phyloP scores from a whole-genome alignment of 129 eudicot species.

The Artemisia annua region DNA sequence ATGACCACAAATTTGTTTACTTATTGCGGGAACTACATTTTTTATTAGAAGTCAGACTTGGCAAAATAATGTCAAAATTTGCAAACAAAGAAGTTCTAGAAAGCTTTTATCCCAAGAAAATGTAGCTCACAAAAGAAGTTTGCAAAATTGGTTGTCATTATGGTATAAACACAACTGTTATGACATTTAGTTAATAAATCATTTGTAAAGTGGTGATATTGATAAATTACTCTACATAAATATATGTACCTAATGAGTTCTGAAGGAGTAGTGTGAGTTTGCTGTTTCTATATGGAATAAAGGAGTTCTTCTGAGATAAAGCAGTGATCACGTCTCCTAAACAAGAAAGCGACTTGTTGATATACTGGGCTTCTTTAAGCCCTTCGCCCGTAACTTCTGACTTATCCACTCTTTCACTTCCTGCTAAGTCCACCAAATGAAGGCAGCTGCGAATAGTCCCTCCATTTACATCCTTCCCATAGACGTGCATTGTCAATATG shows the following conservation, averaged over 20 bases:
- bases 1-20: no score
- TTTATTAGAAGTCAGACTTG: no score
- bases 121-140: no score
- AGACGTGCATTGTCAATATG: slow-evolving; percentile 74
- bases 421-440: slow-evolving; percentile 90
- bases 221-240: no score
- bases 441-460: slow-evolving; percentile 66
- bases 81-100: no score
- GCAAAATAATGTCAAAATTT: no score
- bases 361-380: slow-evolving; percentile 71
- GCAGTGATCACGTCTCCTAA: slow-evolving; percentile 85
- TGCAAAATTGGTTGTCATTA: no score
- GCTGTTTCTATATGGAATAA: slow-evolving; percentile 84
- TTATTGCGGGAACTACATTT: no score
- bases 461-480: slow-evolving; percentile 76
- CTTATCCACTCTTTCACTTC: slow-evolving; percentile 72
- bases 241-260: slow-evolving; percentile 62
- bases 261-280: slow-evolving; percentile 85
- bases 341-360: slow-evolving; percentile 79
- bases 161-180: no score
- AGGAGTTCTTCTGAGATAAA: slow-evolving; percentile 75
- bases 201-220: no score
- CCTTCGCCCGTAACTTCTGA: slow-evolving; percentile 81
- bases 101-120: no score
- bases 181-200: no score